Conservation (phyloP, 2,329 filamentous ascomycete species). For the Pestalotiopsis fici region DNA sequence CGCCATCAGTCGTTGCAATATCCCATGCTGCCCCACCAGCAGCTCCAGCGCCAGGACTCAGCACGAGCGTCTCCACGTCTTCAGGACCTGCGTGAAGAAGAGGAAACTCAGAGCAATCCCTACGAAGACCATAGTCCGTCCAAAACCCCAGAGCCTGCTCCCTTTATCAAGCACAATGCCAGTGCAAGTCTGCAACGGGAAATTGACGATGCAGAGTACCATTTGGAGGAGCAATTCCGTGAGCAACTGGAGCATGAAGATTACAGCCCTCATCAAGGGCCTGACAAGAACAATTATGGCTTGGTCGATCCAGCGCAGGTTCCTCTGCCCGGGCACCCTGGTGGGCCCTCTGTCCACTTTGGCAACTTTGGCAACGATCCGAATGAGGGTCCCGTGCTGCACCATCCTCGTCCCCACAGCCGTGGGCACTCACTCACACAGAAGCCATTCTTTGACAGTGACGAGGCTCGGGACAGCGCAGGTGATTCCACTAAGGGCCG, state of each 20-base stretch:
- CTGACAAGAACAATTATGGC: constrained; percentile 31
- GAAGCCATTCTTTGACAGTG: constrained; percentile 61
- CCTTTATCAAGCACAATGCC: constrained; percentile 64
- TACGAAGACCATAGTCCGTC: constrained; percentile 48
- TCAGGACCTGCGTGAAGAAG: constrained; percentile 75
- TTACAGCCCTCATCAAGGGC: constrained; percentile 64
- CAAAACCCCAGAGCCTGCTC: constrained; percentile 52
- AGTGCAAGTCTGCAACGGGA: constrained; percentile 80
- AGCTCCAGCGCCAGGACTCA: constrained; percentile 56
- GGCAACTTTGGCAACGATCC: constrained; percentile 54
- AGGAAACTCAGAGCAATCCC: constrained; percentile 50
- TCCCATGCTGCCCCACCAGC: constrained; percentile 56
- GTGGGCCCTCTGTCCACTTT: constrained; percentile 50
- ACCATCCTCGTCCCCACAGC: constrained; percentile 75
- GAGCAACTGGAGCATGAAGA: constrained; percentile 79
- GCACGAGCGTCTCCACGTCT: constrained; percentile 61
- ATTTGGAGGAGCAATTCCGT: constrained; percentile 77
- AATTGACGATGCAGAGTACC: constrained; percentile 83
- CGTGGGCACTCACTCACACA: constrained; percentile 72
- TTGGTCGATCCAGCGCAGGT: constrained; percentile 16
- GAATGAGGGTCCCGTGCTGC: constrained; percentile 58
- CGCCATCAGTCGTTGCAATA: constrained; percentile 63
- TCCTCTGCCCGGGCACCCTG: constrained; percentile 34
- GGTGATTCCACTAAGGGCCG: constrained; percentile 37
- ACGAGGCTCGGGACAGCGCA: constrained; percentile 41